Evolutionary conservation across 495 filamentous ascomycete species (phyloP), one percentile per base, ranked within the genome.

Genomic region (Hypoxylon trugodes): DNA sequence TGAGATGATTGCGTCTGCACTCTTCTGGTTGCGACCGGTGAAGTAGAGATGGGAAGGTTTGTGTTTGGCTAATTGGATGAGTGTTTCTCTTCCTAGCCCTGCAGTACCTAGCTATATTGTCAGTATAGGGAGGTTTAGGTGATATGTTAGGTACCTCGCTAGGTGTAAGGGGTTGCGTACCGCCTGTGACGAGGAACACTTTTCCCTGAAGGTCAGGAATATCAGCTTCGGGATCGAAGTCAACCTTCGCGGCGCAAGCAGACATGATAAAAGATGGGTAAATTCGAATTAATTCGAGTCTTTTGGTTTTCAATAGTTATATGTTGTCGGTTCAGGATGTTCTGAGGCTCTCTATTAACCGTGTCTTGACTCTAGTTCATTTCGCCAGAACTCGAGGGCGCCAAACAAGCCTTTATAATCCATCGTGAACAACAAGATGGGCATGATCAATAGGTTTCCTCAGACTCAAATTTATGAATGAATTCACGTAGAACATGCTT

Each of bases 21-120:
- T 46, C 45, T 68, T 68, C 41, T 75, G 69, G n/a, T 76, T 86
- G 38, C 88, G 84, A 1, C 84, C 85, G 28, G 81, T 82, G 53
- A 90, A 77, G 73, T 83, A 89, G 46, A 91, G 82, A 12, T 82
- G 79, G 4, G 79, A 66, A 16, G 86, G 85, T 52, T 76, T 69
- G 69, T 89, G 88, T 49, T 79, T 74, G 6, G 84, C 82, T 9
- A 90, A 79, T 37, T 85, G 80, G 41, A 81, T 66, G 35, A 88
- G 72, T 9, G 85, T 82, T 65, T 86, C 82, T 73, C 82, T 82
- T 53, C 88, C 88, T 4, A 90, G 74, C 4, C 89, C 88, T 40
- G 78, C 74, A 68, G 86, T 90, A 33, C 86, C 87, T 87, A 0
- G n/a, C 33, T 5, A 12, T 8, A 37, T 35, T 1, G 7, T 46